These are phyloP conservation scores for Boletus edulis DNA, from an alignment of 768 basidiomycete genomes.

Conservation along the genomic window DNA sequence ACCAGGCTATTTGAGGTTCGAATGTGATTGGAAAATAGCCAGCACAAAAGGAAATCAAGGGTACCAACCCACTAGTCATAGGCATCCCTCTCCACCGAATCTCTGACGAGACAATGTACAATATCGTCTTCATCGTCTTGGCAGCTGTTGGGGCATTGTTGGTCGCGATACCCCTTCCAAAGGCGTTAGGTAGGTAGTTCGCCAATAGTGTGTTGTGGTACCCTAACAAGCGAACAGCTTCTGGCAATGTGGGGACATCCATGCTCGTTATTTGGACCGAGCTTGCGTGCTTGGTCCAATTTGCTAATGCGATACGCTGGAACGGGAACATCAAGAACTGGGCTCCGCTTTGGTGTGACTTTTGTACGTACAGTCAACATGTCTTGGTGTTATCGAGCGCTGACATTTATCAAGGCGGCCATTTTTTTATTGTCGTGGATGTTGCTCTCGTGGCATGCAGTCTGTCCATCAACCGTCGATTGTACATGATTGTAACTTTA, in stretches of 20 bases:
- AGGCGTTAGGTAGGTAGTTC: conserved; percentile 48
- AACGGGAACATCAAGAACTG: conserved; percentile 26
- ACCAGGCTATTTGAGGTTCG: not conserved
- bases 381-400: not conserved
- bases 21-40: not conserved
- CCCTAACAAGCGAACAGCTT: conserved; percentile 5
- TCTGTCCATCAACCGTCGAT: conserved; percentile 48
- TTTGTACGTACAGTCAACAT: conserved; percentile 37
- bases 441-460: conserved; percentile 39
- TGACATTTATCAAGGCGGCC: conserved; percentile 17
- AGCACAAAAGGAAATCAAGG: not conserved
- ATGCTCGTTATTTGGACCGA: conserved; percentile 34
- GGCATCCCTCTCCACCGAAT: not conserved
- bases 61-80: not conserved
- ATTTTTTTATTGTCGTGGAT: conserved; percentile 32
- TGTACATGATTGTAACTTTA: conserved; percentile 42
- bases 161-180: conserved; percentile 45
- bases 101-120: conserved; percentile 6
- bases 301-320: conserved; percentile 41
- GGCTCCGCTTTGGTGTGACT: conserved; percentile 53
- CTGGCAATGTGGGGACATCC: conserved; percentile 33
- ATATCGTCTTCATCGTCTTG: conserved; percentile 27
- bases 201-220: not conserved
- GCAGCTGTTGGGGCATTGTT: conserved; percentile 41
- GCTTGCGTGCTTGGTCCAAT: conserved; percentile 21